Evolutionary conservation across 2,329 filamentous ascomycete genomes (phyloP).

Genomic region (Trichoderma arundinaceum): DNA sequence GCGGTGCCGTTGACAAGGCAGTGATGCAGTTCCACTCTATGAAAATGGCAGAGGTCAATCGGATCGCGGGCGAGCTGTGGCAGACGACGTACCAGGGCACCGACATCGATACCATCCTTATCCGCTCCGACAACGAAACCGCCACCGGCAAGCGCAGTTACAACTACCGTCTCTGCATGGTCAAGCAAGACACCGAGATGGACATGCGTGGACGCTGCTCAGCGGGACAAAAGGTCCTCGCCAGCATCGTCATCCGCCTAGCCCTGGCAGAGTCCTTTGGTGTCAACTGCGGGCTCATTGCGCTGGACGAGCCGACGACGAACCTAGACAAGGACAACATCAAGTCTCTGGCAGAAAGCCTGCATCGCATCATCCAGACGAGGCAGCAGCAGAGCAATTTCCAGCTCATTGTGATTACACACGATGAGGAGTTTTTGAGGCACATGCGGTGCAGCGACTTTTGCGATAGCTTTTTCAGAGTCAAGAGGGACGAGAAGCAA

Average conservation of each 20-base stretch:
- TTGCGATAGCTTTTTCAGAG: slow-evolving; percentile 87
- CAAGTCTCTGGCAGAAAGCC: slow-evolving; percentile 78
- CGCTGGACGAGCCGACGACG: slow-evolving; percentile 95
- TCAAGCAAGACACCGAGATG: slow-evolving; percentile 97
- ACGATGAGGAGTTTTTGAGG: slow-evolving; percentile 94
- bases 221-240: slow-evolving; percentile 94
- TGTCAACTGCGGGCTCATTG: slow-evolving; percentile 92
- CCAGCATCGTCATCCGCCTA: slow-evolving; percentile 95
- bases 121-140: slow-evolving; percentile 87
- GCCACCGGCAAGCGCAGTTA: slow-evolving; percentile 77
- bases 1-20: slow-evolving; percentile 85
- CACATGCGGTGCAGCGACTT: slow-evolving; percentile 96
- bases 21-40: slow-evolving; percentile 96
- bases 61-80: slow-evolving; percentile 95
- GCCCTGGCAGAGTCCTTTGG: slow-evolving; percentile 97
- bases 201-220: slow-evolving; percentile 99
- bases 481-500: slow-evolving; percentile 81
- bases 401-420: slow-evolving; percentile 97
- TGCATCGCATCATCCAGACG: slow-evolving; percentile 85
- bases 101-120: slow-evolving; percentile 95
- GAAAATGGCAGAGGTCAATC: slow-evolving; percentile 99
- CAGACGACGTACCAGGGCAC: slow-evolving; percentile 95
- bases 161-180: slow-evolving; percentile 98
- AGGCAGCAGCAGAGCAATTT: slow-evolving; percentile 90
- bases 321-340: slow-evolving; percentile 97